Base-by-base conservation (phyloP, 345 rosid genomes). In the Kandelia obovata region DNA sequence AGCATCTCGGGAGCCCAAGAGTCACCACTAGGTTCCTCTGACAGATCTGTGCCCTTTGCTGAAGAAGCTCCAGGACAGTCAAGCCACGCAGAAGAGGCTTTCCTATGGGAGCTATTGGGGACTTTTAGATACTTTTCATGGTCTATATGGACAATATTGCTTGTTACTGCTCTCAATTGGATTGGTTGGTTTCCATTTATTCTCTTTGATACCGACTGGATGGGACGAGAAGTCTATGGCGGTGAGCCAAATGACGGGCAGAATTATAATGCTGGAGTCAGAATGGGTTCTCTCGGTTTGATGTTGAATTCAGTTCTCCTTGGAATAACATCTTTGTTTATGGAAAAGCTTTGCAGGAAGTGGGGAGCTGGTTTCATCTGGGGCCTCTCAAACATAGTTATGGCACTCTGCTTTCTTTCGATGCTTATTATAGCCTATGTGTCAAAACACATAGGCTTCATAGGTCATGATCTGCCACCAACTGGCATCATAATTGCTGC, bases 121-220 rank as follows among this genome's bases (percentile, higher is more conserved):
- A 95, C 97, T 64, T 95, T 95, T 74, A 81, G 80, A 86, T 90
- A 86, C 81, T 90, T 92, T 79, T 82, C 91, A 46, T 64, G 57
- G 70, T n/a, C 89, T 46, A 81, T 89, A 34, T 89, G 98, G 99
- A 81, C 79, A 68, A 83, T 92, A 75, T 79, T 92, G 82, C 74
- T 84, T 68, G 96, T 90, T 31, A 92, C 96, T 53, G 94, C 92
- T 68, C 75, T 89, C 74, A 90, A 90, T 73, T 92, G 98, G 98
- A 81, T 87, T 55, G 98, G 96, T 68, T 92, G 98, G 96, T 92
- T 92, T 84, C 98, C 98, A 9, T 92, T 88, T 81, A 81, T 88
- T 73, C 85, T 92, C 69, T 92, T 88, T 72, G 99, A 95, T 79
- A 95, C 99, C 71, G 99, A 95, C 76, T 95, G 99, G 99, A 88